These are phyloP conservation scores for Trifolium dubium DNA, from an alignment of 306 rosid genomes.

Conservation along the genomic window DNA sequence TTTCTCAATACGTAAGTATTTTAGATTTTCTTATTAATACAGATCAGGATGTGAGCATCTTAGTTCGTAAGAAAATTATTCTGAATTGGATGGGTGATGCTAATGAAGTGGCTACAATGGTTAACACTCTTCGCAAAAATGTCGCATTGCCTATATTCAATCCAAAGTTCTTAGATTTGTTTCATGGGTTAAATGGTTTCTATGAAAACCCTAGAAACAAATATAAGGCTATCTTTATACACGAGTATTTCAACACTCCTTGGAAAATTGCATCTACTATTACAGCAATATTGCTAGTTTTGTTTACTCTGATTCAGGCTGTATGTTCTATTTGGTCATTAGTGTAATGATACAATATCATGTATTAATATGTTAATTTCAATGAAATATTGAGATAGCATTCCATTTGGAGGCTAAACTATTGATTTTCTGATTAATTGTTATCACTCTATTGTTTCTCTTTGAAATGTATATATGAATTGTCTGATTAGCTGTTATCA, in stretches of 20 bases:
- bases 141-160: neutral
- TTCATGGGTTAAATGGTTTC: slow-evolving; percentile 8
- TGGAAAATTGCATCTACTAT: slow-evolving; percentile 34
- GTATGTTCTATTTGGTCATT: neutral
- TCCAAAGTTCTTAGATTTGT: slow-evolving; percentile 4
- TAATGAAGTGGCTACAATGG: slow-evolving; percentile 13
- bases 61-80: neutral
- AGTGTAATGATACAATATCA: too few species aligned
- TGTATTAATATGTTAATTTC: too few species aligned
- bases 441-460: too few species aligned
- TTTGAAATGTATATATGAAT: too few species aligned
- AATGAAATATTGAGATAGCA: too few species aligned
- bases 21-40: neutral
- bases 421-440: too few species aligned
- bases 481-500: too few species aligned
- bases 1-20: slow-evolving; percentile 39
- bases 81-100: slow-evolving; percentile 34
- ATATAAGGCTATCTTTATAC: slow-evolving; percentile 14
- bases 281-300: slow-evolving; percentile 40
- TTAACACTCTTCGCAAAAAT: neutral
- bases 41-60: neutral
- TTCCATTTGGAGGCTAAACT: too few species aligned
- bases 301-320: slow-evolving; percentile 35
- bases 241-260: slow-evolving; percentile 35
- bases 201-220: neutral